These are phyloP conservation scores for Leptodontidium sp. DNA, from an alignment of 2,329 filamentous ascomycete genomes.

Conservation along the genomic window DNA sequence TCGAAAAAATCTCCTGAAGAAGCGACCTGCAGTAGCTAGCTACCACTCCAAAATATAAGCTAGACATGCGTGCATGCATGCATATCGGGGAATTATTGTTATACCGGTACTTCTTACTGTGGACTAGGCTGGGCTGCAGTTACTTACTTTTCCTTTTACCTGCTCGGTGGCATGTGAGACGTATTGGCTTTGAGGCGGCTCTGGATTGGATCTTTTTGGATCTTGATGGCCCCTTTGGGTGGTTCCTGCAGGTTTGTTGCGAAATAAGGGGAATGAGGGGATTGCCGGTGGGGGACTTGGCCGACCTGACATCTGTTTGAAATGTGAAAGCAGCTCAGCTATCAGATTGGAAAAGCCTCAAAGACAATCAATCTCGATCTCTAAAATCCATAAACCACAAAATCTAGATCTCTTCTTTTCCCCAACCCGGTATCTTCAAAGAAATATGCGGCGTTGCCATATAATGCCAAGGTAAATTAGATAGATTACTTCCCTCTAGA, in stretches of 20 bases:
- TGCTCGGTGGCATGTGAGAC: neutral
- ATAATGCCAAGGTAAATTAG: no score
- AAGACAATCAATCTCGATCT: no score
- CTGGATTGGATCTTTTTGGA: neutral
- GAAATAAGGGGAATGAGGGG: constrained; percentile 1
- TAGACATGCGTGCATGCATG: neutral
- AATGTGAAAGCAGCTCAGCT: neutral
- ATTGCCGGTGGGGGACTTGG: neutral
- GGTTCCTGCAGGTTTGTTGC: neutral
- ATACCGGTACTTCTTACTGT: neutral
- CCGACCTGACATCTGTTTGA: neutral
- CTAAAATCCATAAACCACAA: no score
- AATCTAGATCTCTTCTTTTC: no score
- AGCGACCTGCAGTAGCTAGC: neutral
- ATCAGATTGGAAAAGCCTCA: no score
- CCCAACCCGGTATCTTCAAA: no score
- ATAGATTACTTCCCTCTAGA: no score
- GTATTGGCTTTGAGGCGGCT: neutral
- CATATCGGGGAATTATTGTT: constrained; percentile 3
- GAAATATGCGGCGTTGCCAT: no score
- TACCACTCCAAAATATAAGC: no score
- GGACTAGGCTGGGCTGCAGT: neutral
- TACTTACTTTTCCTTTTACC: no score
- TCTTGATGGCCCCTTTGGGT: neutral
- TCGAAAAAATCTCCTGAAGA: neutral